phyloP scores from a whole-genome alignment of 2,329 filamentous ascomycete species.

The Calonectria pseudoreteaudii region DNA sequence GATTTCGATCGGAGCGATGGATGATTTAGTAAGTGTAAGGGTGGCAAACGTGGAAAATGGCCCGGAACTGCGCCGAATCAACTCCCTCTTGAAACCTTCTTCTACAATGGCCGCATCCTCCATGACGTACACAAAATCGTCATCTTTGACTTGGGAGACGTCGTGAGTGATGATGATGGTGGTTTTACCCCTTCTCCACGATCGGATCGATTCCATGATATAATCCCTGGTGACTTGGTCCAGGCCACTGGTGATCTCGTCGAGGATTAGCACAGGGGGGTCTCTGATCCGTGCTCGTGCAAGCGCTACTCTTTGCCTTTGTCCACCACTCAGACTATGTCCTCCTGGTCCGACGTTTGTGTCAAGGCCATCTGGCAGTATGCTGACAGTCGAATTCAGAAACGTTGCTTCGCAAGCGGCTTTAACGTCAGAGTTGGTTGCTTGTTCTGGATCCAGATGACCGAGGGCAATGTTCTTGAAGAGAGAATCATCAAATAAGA shows the following conservation, averaged over 20 bases:
- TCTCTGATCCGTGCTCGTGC: conserved; percentile 83
- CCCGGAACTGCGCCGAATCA: conserved; percentile 60
- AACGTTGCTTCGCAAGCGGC: conserved; percentile 75
- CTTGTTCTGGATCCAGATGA: conserved; percentile 58
- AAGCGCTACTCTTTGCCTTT: conserved; percentile 84
- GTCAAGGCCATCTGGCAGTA: conserved; percentile 76
- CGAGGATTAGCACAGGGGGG: conserved; percentile 83
- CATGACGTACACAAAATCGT: conserved; percentile 86
- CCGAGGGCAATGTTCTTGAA: conserved; percentile 84
- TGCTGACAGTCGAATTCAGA: conserved; percentile 74
- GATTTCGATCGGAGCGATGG: conserved; percentile 27
- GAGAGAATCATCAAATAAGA: conserved; percentile 85
- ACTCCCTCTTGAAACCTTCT: conserved; percentile 71
- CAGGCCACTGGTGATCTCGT: conserved; percentile 89
- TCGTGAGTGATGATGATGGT: conserved; percentile 97
- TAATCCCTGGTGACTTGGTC: conserved; percentile 77
- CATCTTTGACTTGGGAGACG: conserved; percentile 76
- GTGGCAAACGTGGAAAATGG: conserved; percentile 59
- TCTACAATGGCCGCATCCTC: conserved; percentile 76
- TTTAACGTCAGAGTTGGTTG: conserved; percentile 67
- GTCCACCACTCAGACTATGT: conserved; percentile 82
- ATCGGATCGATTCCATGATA: conserved; percentile 80
- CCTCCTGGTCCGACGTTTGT: conserved; percentile 80
- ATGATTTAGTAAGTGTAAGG: background rate
- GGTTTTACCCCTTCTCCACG: conserved; percentile 84